Evolutionary conservation across 2,329 filamentous ascomycete genomes (phyloP).

Genomic region (Leptographium lundbergii): DNA sequence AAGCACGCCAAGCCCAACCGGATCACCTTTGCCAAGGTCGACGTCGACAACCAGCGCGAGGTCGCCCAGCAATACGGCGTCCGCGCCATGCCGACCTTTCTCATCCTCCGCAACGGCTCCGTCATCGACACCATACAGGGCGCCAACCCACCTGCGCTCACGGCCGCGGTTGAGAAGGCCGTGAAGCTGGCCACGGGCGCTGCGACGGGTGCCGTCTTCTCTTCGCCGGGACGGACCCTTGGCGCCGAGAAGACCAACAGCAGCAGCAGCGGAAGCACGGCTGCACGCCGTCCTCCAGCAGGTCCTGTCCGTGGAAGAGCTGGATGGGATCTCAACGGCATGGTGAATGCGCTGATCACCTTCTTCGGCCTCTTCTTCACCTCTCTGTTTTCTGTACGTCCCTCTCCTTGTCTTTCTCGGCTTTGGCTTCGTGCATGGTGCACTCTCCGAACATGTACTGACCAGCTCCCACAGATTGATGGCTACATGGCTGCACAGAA

Average conservation of each 20-base stretch:
- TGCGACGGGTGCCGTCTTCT: constrained; percentile 36
- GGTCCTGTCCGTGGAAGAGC: constrained; percentile 7
- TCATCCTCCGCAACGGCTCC: constrained; percentile 69
- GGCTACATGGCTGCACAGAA: constrained; percentile 48
- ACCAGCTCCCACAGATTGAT: constrained; percentile 35
- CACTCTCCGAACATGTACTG: not conserved
- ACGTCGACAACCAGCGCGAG: constrained; percentile 71
- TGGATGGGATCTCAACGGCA: constrained; percentile 24
- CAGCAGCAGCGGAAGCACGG: constrained; percentile 8
- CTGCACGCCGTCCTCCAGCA: not conserved
- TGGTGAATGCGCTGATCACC: constrained; percentile 36
- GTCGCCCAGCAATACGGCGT: constrained; percentile 69
- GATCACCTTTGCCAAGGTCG: constrained; percentile 84
- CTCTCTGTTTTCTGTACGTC: constrained; percentile 46
- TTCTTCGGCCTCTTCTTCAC: constrained; percentile 50
- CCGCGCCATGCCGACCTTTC: constrained; percentile 85
- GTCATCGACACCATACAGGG: constrained; percentile 68
- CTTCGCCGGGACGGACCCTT: constrained; percentile 43
- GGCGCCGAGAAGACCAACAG: constrained; percentile 25
- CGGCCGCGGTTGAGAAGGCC: constrained; percentile 61
- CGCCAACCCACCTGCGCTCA: constrained; percentile 65
- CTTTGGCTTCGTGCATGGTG: not conserved
- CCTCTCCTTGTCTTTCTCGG: not conserved
- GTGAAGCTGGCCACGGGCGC: constrained; percentile 36
- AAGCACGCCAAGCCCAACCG: constrained; percentile 70